These are phyloP conservation scores for Exophiala xenobiotica DNA, from an alignment of 2,329 filamentous ascomycete species.

Conservation along the genomic window DNA sequence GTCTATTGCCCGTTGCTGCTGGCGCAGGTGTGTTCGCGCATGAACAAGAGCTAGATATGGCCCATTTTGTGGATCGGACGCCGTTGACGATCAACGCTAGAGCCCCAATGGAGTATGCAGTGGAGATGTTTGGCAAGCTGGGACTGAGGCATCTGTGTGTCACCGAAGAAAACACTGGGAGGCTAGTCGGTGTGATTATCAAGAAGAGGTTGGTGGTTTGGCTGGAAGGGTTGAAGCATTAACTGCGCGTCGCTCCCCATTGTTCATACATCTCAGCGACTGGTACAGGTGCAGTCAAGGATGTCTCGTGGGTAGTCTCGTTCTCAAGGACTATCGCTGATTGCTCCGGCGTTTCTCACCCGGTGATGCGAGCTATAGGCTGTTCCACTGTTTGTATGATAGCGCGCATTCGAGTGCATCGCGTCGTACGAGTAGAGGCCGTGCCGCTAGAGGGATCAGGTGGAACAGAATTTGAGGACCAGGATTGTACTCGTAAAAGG, in stretches of 20 bases:
- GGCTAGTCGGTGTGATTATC: conserved; percentile 55
- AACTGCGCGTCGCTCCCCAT: no score
- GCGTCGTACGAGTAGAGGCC: no score
- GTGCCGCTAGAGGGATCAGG: no score
- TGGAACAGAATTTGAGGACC: no score
- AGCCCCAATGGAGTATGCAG: conserved; percentile 58
- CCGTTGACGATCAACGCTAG: conserved; percentile 52
- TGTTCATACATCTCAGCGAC: no score
- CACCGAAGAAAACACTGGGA: conserved; percentile 52
- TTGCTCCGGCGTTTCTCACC: no score
- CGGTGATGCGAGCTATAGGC: no score
- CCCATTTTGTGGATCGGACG: conserved; percentile 54
- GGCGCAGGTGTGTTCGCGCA: conserved; percentile 1
- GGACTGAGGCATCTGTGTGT: conserved; percentile 56
- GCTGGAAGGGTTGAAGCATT: conserved; percentile 46
- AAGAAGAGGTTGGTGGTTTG: conserved; percentile 59
- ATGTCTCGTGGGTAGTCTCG: no score
- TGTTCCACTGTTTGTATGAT: no score
- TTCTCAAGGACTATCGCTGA: no score
- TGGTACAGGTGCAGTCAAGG: no score
- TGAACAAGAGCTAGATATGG: conserved; percentile 45
- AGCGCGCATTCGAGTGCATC: no score
- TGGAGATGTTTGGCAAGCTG: conserved; percentile 61
- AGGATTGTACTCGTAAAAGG: background rate
- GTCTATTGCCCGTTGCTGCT: conserved; percentile 14